Percentiles rank a stretch among this genome's conserved stretches.
Evolutionary conservation across 2,329 filamentous ascomycete genomes (phyloP).

Genomic region (Fusarium protoensiforme): DNA sequence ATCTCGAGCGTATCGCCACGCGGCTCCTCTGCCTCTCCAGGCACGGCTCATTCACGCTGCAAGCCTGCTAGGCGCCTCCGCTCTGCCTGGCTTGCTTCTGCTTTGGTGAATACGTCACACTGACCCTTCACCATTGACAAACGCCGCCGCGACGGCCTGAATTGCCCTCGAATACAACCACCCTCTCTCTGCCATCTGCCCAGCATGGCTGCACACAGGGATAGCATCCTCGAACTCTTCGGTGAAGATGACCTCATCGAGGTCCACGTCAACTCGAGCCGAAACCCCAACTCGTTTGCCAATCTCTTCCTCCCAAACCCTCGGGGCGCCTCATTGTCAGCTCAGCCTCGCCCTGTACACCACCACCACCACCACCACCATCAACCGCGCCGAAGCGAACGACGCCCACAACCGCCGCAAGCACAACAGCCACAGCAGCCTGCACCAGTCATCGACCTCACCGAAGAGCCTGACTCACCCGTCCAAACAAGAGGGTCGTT

Average conservation of each 20-base stretch:
- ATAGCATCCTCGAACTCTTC: conserved; percentile 35
- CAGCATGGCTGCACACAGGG: conserved; percentile 32
- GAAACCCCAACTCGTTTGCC: neutral
- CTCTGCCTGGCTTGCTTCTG: conserved; percentile 9
- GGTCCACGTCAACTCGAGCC: conserved; percentile 9
- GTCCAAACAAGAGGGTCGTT: conserved; percentile 48
- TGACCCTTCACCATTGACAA: neutral
- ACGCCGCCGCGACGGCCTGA: neutral
- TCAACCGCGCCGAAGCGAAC: conserved; percentile 11
- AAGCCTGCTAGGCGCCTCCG: conserved; percentile 3
- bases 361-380: neutral
- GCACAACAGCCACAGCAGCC: conserved; percentile 22
- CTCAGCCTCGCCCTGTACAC: neutral
- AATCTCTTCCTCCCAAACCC: conserved; percentile 33
- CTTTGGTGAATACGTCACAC: conserved; percentile 5
- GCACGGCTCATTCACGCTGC: conserved; percentile 4
- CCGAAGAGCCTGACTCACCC: conserved; percentile 62
- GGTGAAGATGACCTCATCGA: conserved; percentile 33
- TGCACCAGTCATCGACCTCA: conserved; percentile 60
- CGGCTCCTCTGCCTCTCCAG: conserved; percentile 3
- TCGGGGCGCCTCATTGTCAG: conserved; percentile 16
- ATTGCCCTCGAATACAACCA: neutral
- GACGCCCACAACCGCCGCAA: conserved; percentile 2
- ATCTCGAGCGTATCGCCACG: conserved; percentile 24
- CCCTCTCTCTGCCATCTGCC: neutral